Evolutionary conservation across 129 eudicot species (phyloP).

Genomic region (Artemisia argyi): DNA sequence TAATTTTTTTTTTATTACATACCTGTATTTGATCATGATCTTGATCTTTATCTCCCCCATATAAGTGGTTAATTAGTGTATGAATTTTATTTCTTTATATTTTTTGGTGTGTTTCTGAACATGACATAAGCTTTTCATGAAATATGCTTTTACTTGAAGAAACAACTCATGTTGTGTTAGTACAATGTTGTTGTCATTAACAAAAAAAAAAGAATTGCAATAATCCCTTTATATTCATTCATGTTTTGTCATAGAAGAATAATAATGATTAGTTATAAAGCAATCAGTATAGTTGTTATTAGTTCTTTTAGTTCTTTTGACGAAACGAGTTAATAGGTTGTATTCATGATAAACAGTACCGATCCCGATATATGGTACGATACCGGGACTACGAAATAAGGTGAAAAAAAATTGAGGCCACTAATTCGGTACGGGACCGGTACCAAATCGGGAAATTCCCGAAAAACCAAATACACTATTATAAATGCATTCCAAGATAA

Average conservation of each 20-base stretch:
- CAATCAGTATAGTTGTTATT: not conserved
- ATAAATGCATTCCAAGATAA: too few species aligned
- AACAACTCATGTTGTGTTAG: constrained; percentile 30
- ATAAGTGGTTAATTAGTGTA: constrained; percentile 28
- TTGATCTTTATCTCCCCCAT: constrained; percentile 2
- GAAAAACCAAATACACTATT: too few species aligned
- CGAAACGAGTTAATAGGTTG: too few species aligned
- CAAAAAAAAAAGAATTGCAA: constrained; percentile 22
- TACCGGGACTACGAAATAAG: too few species aligned
- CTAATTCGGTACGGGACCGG: too few species aligned
- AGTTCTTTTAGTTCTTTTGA: too few species aligned
- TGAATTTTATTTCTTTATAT: not conserved
- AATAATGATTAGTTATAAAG: constrained; percentile 9
- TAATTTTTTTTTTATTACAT: constrained; percentile 40
- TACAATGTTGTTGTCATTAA: constrained; percentile 17
- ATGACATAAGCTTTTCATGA: constrained; percentile 41
- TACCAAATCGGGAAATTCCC: too few species aligned
- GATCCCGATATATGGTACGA: too few species aligned
- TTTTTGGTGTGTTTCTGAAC: constrained; percentile 36
- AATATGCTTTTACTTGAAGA: constrained; percentile 35
- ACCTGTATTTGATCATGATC: constrained; percentile 33
- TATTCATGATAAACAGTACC: too few species aligned
- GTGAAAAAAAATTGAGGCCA: too few species aligned
- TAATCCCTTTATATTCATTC: constrained; percentile 8
- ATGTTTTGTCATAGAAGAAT: not conserved